phyloP scores from a whole-genome alignment of 306 rosid genomes.

The Corylus avellana region DNA sequence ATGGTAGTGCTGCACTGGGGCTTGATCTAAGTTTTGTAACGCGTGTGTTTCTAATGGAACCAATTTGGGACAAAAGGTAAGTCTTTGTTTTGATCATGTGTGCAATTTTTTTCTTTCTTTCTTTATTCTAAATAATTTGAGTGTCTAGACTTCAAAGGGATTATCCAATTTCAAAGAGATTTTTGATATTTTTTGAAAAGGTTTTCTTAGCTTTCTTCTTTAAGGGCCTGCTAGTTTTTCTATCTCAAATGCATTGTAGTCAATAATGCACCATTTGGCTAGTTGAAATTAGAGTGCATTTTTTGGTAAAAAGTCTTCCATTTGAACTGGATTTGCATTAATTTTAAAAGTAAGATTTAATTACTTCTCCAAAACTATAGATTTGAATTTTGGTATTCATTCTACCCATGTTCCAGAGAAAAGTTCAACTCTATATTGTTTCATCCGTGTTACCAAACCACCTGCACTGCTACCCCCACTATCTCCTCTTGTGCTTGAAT shows the following conservation, averaged over 20 bases:
- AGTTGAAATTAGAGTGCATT: background rate
- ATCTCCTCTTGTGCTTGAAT: background rate
- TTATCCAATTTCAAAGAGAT: slow-evolving; percentile 21
- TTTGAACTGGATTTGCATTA: background rate
- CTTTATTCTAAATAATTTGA: background rate
- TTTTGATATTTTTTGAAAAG: background rate
- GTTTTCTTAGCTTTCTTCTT: background rate
- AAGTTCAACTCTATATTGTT: background rate
- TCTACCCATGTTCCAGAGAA: background rate
- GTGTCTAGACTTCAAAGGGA: slow-evolving; percentile 17
- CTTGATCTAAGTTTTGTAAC: slow-evolving; percentile 96
- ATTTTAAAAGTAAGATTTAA: background rate
- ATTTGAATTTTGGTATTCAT: background rate
- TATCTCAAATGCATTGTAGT: background rate
- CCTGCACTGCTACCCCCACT: background rate
- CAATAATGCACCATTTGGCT: background rate
- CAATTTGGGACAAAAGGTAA: slow-evolving; percentile 98
- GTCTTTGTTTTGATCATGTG: slow-evolving; percentile 23
- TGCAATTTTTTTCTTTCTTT: background rate
- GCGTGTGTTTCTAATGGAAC: slow-evolving; percentile 91
- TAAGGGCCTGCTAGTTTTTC: background rate
- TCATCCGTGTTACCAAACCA: background rate
- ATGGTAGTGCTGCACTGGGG: slow-evolving; percentile 99
- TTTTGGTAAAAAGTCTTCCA: background rate
- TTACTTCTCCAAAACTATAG: background rate